Percentiles rank a stretch among this genome's conserved stretches.
Evolutionary conservation across 345 rosid genomes (phyloP).

Genomic region (Moricandia arvensis): DNA sequence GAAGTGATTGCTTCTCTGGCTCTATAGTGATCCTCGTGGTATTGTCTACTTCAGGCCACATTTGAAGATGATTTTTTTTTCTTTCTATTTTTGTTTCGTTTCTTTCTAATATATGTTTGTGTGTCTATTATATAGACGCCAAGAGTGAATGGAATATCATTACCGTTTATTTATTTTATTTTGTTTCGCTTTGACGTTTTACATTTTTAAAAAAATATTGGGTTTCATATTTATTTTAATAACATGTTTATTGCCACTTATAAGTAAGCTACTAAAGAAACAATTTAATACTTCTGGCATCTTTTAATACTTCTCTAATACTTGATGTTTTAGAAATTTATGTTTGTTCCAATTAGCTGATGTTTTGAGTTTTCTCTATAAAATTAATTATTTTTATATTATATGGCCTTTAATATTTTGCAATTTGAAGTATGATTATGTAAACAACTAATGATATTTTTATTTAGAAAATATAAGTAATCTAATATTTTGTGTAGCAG

Average conservation of each 20-base stretch:
- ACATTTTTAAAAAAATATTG: neutral
- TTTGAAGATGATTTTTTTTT: neutral
- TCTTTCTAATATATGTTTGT: neutral
- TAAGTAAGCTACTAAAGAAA: neutral
- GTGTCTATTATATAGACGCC: conserved; percentile 12
- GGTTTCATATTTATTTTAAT: neutral
- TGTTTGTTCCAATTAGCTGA: neutral
- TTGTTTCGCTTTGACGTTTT: neutral
- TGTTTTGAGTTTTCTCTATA: neutral
- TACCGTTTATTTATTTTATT: neutral
- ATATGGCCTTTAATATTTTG: too few relatives aligned
- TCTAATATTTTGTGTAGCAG: neutral
- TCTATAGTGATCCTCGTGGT: conserved; percentile 35
- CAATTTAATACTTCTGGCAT: neutral
- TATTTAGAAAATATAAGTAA: neutral
- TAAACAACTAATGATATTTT: too few relatives aligned
- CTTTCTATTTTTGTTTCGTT: neutral
- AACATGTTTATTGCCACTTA: neutral
- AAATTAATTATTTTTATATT: too few relatives aligned
- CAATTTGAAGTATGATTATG: neutral
- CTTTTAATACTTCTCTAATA: neutral
- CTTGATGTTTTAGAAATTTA: neutral
- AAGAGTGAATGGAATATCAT: conserved; percentile 22
- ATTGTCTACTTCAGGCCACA: conserved; percentile 24
- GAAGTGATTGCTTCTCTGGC: conserved; percentile 66